Percentiles rank a stretch among this genome's conserved stretches.
Evolutionary conservation across 1,284 basidiomycete genomes (phyloP).

Genomic region (Malassezia globosa): DNA sequence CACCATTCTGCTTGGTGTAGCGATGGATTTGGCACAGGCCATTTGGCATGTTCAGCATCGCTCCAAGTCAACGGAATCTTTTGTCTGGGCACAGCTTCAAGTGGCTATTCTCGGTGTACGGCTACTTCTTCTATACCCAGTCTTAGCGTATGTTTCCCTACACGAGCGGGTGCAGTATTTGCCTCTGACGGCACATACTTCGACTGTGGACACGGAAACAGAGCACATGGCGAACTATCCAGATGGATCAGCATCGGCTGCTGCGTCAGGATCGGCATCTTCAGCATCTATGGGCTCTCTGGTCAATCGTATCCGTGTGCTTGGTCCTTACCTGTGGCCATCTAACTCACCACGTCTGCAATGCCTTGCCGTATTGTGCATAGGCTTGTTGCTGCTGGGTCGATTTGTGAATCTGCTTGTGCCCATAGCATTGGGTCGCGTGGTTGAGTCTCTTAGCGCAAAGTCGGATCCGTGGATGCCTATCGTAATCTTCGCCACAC

Average conservation of each 20-base stretch:
- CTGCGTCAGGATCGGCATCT: constrained; percentile 17
- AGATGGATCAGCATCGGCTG: neutral
- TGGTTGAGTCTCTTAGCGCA: constrained; percentile 52
- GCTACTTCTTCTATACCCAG: constrained; percentile 22
- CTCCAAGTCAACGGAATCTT: constrained; percentile 16
- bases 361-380: constrained; percentile 59
- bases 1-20: constrained; percentile 16
- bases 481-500: constrained; percentile 40
- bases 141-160: neutral
- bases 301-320: constrained; percentile 51
- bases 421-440: constrained; percentile 61
- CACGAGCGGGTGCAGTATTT: neutral
- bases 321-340: constrained; percentile 74
- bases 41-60: constrained; percentile 19
- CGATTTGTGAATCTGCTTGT: constrained; percentile 64
- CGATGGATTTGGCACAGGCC: constrained; percentile 24
- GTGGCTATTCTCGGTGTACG: constrained; percentile 28
- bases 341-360: constrained; percentile 58
- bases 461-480: constrained; percentile 29
- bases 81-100: constrained; percentile 31
- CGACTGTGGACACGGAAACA: neutral
- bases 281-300: constrained; percentile 35
- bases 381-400: constrained; percentile 60
- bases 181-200: neutral
- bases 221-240: neutral